Evolutionary conservation across 169 alveolate genomes (phyloP).

Genomic region (Cryptosporidium sp.): DNA sequence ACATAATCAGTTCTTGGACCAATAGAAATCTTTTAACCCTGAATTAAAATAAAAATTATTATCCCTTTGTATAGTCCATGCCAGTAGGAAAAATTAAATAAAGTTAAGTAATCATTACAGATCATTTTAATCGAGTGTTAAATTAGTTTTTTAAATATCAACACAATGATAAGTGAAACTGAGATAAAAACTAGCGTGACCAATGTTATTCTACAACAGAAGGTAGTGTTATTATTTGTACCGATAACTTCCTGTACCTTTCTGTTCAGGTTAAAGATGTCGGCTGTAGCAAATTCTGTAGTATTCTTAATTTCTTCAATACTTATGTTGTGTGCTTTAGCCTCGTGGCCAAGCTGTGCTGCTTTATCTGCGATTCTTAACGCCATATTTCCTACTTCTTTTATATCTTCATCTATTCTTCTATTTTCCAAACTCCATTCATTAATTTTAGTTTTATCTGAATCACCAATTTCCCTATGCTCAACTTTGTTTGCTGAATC

Average conservation of each 20-base stretch:
- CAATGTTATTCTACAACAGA: slow-evolving; percentile 60
- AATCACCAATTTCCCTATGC: background rate
- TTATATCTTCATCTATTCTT: slow-evolving; percentile 13
- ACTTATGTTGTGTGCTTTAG: background rate
- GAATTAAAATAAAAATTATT: background rate
- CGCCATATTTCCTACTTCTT: slow-evolving; percentile 51
- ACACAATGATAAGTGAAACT: slow-evolving; percentile 35
- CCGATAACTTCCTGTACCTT: slow-evolving; percentile 53
- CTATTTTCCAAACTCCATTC: slow-evolving; percentile 3
- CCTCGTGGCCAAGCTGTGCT: slow-evolving; percentile 6
- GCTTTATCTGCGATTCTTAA: slow-evolving; percentile 48
- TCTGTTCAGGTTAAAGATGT: slow-evolving; percentile 9
- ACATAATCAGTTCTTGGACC: background rate
- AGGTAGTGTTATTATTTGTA: slow-evolving; percentile 48
- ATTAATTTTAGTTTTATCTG: background rate
- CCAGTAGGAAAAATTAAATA: slow-evolving; percentile 18
- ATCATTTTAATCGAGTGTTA: background rate
- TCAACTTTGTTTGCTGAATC: background rate
- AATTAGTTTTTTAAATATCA: slow-evolving; percentile 37
- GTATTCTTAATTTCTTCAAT: slow-evolving; percentile 36
- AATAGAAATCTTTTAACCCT: background rate
- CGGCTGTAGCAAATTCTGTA: slow-evolving; percentile 31
- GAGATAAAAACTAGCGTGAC: background rate
- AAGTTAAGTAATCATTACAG: slow-evolving; percentile 9
- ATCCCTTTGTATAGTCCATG: background rate